Evolutionary conservation across 2,329 filamentous ascomycete genomes (phyloP).

Genomic region (Penicillium sp.): DNA sequence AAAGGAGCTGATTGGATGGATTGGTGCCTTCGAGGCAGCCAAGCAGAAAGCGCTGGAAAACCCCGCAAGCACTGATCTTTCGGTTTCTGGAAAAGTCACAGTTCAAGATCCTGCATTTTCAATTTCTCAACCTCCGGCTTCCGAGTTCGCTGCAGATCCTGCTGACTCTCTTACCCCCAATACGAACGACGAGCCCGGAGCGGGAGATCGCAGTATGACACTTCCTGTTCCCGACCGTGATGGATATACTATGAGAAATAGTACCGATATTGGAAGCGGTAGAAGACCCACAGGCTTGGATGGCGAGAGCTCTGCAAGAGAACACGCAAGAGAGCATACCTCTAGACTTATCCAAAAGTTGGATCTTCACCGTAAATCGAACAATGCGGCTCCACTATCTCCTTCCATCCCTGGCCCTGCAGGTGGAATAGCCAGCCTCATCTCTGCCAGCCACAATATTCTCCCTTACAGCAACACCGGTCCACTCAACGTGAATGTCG

Average conservation of each 20-base stretch:
- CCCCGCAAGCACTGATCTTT: slow-evolving; percentile 54
- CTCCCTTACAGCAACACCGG: slow-evolving; percentile 62
- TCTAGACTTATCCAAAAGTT: slow-evolving; percentile 89
- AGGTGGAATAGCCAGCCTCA: slow-evolving; percentile 76
- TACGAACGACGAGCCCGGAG: slow-evolving; percentile 55
- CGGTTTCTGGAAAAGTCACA: slow-evolving; percentile 44
- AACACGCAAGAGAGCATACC: slow-evolving; percentile 73
- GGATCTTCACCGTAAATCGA: slow-evolving; percentile 78
- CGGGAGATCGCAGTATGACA: slow-evolving; percentile 62
- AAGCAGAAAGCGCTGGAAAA: slow-evolving; percentile 90
- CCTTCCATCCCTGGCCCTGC: slow-evolving; percentile 47
- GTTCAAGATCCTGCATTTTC: slow-evolving; percentile 76
- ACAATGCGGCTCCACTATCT: slow-evolving; percentile 55
- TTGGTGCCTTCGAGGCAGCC: slow-evolving; percentile 87
- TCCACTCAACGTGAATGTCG: slow-evolving; percentile 40
- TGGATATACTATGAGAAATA: slow-evolving; percentile 59
- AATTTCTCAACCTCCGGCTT: slow-evolving; percentile 81
- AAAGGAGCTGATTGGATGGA: slow-evolving; percentile 87
- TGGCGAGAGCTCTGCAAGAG: slow-evolving; percentile 65
- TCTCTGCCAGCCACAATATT: slow-evolving; percentile 78
- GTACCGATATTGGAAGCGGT: slow-evolving; percentile 64
- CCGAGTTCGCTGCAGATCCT: slow-evolving; percentile 83
- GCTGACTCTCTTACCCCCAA: slow-evolving; percentile 64
- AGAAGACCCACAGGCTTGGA: slow-evolving; percentile 54
- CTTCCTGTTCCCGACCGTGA: slow-evolving; percentile 67